Base-by-base conservation (phyloP, 768 basidiomycete genomes). In the Amyloporia xantha region DNA sequence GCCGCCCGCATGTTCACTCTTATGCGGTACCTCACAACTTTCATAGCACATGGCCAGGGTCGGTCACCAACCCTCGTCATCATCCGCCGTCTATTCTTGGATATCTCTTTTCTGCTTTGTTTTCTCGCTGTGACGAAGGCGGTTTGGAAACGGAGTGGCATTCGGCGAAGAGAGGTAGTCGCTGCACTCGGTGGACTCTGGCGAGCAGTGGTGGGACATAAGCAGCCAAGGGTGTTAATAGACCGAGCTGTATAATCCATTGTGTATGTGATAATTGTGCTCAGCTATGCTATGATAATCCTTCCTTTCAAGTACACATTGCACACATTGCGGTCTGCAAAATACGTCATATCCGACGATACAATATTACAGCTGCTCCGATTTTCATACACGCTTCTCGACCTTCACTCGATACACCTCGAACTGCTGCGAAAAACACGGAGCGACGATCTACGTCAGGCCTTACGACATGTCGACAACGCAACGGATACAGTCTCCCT, bases 401-500 rank as follows among this genome's bases (percentile, higher is more conserved):
- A 17, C n/a, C n/a, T n/a, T n/a, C n/a, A n/a, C n/a, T n/a, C n/a
- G n/a, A n/a, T n/a, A n/a, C n/a, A n/a, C n/a, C n/a, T n/a, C n/a
- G n/a, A n/a, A n/a, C n/a, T n/a, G n/a, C n/a, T n/a, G n/a, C n/a
- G n/a, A n/a, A n/a, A n/a, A n/a, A n/a, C n/a, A n/a, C n/a, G n/a
- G n/a, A n/a, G n/a, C n/a, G n/a, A n/a, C n/a, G n/a, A n/a, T n/a
- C n/a, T n/a, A n/a, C n/a, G n/a, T n/a, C n/a, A n/a, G 17, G 15
- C 1, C 43, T 55, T 33, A 59, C 3, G 46, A 47, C 93, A 97
- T 94, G 66, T 95, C 83, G 38, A 97, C 88, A 9, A 99, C 88
- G 56, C 93, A 94, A 54, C 95, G 87, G 62, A 99, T 96, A 66
- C 93, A 96, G 42, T 88, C 76, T 13, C 93, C 93, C 40, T 67